Evolutionary conservation across 345 rosid species (phyloP).

Genomic region (Isatis tinctoria): DNA sequence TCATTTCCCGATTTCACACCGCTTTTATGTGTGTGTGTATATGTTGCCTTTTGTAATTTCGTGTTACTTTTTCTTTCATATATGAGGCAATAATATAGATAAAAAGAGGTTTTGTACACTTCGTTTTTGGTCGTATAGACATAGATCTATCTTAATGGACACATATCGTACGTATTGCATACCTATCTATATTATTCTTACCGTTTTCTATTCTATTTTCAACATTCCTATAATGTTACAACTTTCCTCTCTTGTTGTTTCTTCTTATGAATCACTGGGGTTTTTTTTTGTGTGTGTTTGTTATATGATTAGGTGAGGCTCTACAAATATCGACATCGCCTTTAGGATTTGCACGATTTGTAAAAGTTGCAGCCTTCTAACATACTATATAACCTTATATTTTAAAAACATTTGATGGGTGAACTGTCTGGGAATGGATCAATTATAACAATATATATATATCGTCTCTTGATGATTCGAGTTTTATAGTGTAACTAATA

Average conservation of each 20-base stretch:
- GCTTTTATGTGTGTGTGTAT: constrained; percentile 5
- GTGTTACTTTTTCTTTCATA: constrained; percentile 42
- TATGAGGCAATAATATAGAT: constrained; percentile 52
- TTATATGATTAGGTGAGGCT: not conserved
- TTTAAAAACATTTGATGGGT: not conserved
- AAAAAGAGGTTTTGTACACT: constrained; percentile 8
- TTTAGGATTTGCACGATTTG: constrained; percentile 14
- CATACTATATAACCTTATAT: not conserved
- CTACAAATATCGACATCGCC: not conserved
- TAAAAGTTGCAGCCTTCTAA: not conserved
- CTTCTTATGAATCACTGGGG: not conserved
- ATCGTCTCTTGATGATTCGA: not conserved
- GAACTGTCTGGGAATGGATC: not conserved
- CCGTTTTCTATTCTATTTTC: not conserved
- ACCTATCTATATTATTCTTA: not conserved
- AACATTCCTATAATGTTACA: not conserved
- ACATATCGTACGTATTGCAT: constrained; percentile 8
- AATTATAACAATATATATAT: not conserved
- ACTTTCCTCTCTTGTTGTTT: not conserved
- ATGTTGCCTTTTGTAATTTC: constrained; percentile 15
- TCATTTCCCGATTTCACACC: constrained; percentile 29
- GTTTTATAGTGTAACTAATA: not conserved
- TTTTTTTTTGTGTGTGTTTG: not conserved
- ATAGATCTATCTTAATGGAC: constrained; percentile 21
- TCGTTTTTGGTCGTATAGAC: constrained; percentile 24